Evolutionary conservation across 192 early-diverging fungal species (phyloP), one percentile per base, ranked within the genome.

Genomic region (Podila horticola): DNA sequence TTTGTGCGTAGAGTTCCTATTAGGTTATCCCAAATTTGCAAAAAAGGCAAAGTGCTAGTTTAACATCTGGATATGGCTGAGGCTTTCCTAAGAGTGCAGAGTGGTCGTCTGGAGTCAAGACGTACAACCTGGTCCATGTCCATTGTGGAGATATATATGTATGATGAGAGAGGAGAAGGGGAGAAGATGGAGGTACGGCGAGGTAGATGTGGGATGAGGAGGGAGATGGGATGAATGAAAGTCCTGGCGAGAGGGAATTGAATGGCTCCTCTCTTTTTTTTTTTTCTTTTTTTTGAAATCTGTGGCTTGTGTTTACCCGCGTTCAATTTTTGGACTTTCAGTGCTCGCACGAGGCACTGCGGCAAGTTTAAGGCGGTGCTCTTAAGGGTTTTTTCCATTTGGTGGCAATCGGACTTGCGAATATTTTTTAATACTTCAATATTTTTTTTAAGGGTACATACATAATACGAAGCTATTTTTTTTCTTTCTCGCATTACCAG

Each of bases 1-100:
- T 89, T 61, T 86, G 72, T 33, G 71, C 72, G n/a, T 65, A 81
- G 66, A 81, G 77, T 68, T 81, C 77, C 77, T 81, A 52, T 71
- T 55, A 36, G 10, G 6, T 4, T 55, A 22, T 22, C 17, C 9
- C 3, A 52, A 36, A 28, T 4, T 13, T 51, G 9, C n/a, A 52
- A 17, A 20, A 1, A 49, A 48, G 20, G 26, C 20, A 1, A 50
- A 34, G 38, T 15, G 10, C 1, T 8, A 30, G n/a, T 5, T 66
- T 30, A 50, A 48, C 31, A 41, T 51, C 12, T 7, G 0, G 29
- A 48, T 20, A 6, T 38, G 22, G 38, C 3, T 2, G 5, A 2
- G 33, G 33, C 5, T 41, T 41, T 41, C 38, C 2, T 10, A 41
- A 41, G 38, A 41, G 38, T 10, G 0, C 1, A 41, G 2, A 10